Base-by-base conservation (phyloP, 139 green algal genomes). In the Diplosphaera chodatii region DNA sequence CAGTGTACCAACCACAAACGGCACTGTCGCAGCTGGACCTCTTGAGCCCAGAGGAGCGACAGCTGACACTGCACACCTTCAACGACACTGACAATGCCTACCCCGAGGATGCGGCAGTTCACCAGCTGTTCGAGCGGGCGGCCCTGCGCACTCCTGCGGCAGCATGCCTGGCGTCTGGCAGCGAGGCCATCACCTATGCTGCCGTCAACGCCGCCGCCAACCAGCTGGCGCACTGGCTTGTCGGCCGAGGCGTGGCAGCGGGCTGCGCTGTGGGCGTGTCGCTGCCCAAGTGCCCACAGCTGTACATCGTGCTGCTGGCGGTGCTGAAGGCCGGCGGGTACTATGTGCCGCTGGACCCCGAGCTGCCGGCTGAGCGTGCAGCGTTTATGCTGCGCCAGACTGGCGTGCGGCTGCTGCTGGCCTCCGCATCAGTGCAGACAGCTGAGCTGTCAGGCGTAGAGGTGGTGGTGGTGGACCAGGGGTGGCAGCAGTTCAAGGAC, bases 311-410 rank as follows among this genome's bases (percentile, higher is more conserved):
- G n/a, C 65, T 87, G 22, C 56, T 89, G 55, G 68, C 66, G 18
- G 65, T 80, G 25, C 62, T 86, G 20, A 84, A 88, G 66, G 66
- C 84, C 1, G 86, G 86, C 32, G 79, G 69, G 13, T 68, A 40
- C 27, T 88, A 88, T 67, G 70, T 88, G 33, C 86, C 86, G 1
- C 75, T 91, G 73, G 82, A 88, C 73, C 80, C 86, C 23, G 30
- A 48, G 23, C 88, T 86, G 59, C 84, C 84, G 5, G 30, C 68
- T 3, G 76, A 85, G 13, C 77, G 83, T 13, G 33, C 86, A 32
- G 69, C 70, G 13, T 64, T 63, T 40, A 83, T 85, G 74, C 48
- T 59, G 48, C 48, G 16, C 13, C 48, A n/a, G 48, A 59, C 48
- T 10, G 48, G 48, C 16, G 48, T 59, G 48, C 48, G 25, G 40